Conservation (phyloP, 1,139 yeast genomes). For the Saccharomyces hybrid region DNA sequence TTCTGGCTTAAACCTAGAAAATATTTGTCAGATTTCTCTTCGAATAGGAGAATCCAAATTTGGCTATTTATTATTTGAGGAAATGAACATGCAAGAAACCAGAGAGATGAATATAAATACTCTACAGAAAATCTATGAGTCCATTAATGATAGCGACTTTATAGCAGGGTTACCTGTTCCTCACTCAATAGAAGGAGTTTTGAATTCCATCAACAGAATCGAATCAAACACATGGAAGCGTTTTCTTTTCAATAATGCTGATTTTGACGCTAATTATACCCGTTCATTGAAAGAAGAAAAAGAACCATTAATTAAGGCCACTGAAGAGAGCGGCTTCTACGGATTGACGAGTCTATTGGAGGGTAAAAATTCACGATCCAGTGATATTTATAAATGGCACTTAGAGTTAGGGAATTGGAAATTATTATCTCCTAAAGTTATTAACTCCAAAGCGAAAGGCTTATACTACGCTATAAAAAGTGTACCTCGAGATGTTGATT, state of each 20-base stretch:
- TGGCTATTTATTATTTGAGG: conserved; percentile 53
- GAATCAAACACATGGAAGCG: conserved; percentile 36
- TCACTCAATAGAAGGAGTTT: conserved; percentile 46
- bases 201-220: conserved; percentile 36
- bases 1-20: conserved; percentile 31
- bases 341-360: conserved; percentile 20
- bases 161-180: conserved; percentile 54
- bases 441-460: conserved; percentile 14
- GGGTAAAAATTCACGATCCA: background rate
- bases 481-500: conserved; percentile 2
- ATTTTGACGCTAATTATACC: conserved; percentile 48
- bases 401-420: conserved; percentile 27
- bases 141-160: conserved; percentile 51
- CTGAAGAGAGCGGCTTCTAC: conserved; percentile 22
- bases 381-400: conserved; percentile 21
- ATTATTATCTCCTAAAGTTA: conserved; percentile 17
- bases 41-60: conserved; percentile 37
- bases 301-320: conserved; percentile 18
- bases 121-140: conserved; percentile 39
- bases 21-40: conserved; percentile 36
- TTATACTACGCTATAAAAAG: conserved; percentile 19
- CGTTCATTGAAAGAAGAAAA: conserved; percentile 41
- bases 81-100: conserved; percentile 26
- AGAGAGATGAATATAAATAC: conserved; percentile 14
- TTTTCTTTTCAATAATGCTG: conserved; percentile 50